Base-by-base conservation (phyloP, 139 green algal species). In the Monoraphidium neglectum region DNA sequence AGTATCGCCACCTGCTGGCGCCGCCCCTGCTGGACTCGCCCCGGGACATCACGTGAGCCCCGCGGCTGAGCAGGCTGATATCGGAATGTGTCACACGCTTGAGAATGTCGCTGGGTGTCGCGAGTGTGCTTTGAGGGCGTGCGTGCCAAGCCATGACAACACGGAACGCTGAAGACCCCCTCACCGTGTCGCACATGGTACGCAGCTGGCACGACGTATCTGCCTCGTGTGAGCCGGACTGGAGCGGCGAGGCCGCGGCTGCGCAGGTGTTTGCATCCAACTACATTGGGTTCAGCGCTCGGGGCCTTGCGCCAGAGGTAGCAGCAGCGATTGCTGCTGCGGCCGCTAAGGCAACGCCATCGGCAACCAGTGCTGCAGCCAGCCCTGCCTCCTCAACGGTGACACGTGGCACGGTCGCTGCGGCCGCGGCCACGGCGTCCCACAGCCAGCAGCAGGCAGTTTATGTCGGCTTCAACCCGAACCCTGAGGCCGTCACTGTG, bases 391-490 rank as follows among this genome's bases (percentile, higher is more conserved):
- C n/a, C n/a, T n/a, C n/a, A n/a, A n/a, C n/a, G n/a, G n/a, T n/a
- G n/a, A n/a, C n/a, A n/a, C n/a, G n/a, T n/a, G n/a, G n/a, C n/a
- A 5, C 12, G 5, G 28, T 16, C 28, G 60, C 60, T 16, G 28
- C 47, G 59, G 21, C 51, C 13, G 32, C 47, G 30, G 43, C 15
- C 4, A 28, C 5, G 37, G 64, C 65, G 57, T 78, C 33, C 47
- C 16, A 3, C 49, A 16, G 67, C 26, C 43, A 82, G 75, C 21
- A 62, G 63, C 23, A 71, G 68, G 73, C 68, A 0, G 35, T 89
- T 13, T 90, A 90, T 40, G 47, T 88, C 3, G 86, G 74, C 26
- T 72, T 90, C 54, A 90, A 89, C 77, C 74, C 81, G 1, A 63
- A 86, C 56, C 61, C 59, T 6, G 53, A 79, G 30, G 24, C 66